Percentiles rank a stretch among this genome's conserved stretches.
Conservation (phyloP, 2,329 filamentous ascomycete species). For the Setomelanomma holmii region DNA sequence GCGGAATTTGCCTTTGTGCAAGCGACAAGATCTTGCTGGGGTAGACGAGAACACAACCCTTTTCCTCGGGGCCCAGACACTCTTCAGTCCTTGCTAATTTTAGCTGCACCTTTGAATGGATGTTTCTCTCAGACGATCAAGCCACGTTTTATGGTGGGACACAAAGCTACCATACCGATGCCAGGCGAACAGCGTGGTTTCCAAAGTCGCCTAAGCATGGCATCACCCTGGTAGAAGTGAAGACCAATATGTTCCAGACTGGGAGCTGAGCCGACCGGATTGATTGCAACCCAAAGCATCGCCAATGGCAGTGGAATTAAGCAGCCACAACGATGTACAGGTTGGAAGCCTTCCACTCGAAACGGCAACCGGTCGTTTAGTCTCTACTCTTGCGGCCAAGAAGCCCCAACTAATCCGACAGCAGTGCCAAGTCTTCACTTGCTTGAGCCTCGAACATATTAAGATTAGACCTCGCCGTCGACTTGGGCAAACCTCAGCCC, state of each 20-base stretch:
- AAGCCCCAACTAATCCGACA: neutral
- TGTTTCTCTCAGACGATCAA: neutral
- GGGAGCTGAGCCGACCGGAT: neutral
- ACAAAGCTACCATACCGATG: neutral
- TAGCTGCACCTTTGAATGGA: neutral
- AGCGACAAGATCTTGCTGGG: neutral
- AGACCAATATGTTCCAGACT: neutral
- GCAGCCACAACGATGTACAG: neutral
- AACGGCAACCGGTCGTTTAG: neutral
- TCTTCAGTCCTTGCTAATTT: neutral
- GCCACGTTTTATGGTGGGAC: neutral
- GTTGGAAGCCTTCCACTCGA: neutral
- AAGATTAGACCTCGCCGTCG: constrained; percentile 3
- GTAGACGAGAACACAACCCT: neutral
- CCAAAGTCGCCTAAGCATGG: no score
- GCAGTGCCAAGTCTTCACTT: neutral
- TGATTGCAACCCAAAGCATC: neutral
- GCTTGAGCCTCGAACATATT: constrained; percentile 2
- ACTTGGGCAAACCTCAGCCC: neutral
- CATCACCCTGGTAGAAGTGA: no score
- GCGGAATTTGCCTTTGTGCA: neutral
- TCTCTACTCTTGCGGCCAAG: neutral
- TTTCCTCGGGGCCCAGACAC: neutral
- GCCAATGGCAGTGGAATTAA: neutral
- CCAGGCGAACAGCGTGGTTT: no score